phyloP scores from a whole-genome alignment of 2,329 filamentous ascomycete genomes.

The Beauveria caledonica region DNA sequence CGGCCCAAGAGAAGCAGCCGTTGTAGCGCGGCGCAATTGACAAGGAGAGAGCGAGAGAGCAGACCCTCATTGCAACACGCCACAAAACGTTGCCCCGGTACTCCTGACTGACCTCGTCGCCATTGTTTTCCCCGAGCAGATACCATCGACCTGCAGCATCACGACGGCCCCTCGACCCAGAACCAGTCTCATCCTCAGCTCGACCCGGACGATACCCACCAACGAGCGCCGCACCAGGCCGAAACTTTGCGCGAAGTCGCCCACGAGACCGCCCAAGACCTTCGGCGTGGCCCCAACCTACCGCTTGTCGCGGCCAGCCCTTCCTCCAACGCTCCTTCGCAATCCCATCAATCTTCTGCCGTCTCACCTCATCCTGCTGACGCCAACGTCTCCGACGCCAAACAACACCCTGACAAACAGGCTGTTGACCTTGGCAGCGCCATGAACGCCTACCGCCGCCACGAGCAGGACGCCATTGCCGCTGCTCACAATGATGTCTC shows the following conservation, averaged over 20 bases:
- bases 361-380: constrained; percentile 39
- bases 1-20: background rate
- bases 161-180: constrained; percentile 71
- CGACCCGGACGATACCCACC: constrained; percentile 33
- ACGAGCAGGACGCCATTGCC: constrained; percentile 49
- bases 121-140: constrained; percentile 42
- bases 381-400: constrained; percentile 23
- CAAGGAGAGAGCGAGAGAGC: background rate
- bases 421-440: constrained; percentile 11
- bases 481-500: constrained; percentile 52
- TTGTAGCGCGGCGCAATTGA: background rate
- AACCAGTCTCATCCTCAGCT: constrained; percentile 55
- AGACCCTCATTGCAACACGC: background rate
- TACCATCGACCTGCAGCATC: constrained; percentile 90
- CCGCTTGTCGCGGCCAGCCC: constrained; percentile 36
- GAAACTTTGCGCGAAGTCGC: constrained; percentile 73
- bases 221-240: constrained; percentile 74
- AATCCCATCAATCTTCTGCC: constrained; percentile 26
- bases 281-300: constrained; percentile 47
- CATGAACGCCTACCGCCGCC: constrained; percentile 21
- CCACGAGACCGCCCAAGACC: constrained; percentile 67
- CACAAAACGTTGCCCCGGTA: background rate
- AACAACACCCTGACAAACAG: constrained; percentile 10
- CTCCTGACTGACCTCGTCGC: constrained; percentile 7
- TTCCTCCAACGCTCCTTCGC: constrained; percentile 22